Base-by-base conservation (phyloP, 1,284 basidiomycete genomes). In the Moniliophthora roreri region DNA sequence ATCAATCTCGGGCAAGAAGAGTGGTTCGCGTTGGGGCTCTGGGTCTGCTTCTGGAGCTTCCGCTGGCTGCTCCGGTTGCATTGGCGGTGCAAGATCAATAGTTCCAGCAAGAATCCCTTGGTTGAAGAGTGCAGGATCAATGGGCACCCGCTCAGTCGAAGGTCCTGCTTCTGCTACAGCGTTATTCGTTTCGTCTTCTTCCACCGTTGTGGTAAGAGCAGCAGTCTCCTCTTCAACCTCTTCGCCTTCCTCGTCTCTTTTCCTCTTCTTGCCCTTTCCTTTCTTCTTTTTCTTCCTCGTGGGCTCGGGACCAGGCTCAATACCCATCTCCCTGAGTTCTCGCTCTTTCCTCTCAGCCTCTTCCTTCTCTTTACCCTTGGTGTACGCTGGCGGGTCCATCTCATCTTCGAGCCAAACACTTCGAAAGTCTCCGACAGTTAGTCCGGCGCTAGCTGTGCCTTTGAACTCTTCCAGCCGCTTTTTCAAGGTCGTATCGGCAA, bases 391-490 rank as follows among this genome's bases (percentile, higher is more conserved):
- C 1, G 95, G 95, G 60, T 95, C 91, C 75, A 87, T 86, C 69
- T 92, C 89, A 54, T 95, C 92, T 62, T 95, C 91, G 55, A 96
- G 70, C 93, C 93, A 95, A 5, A 95, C 89, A 48, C 82, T 91
- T 50, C 95, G 79, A 66, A 98, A 99, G 69, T 99, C 94, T 20
- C 89, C 86, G 39, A 99, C 78, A 0, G 93, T 95, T 64, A 98
- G 75, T 44, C 81, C 79, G 5, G 92, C 94, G 63, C 89, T 93
- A 0, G 89, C 86, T 1, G 95, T 98, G 61, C 82, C 84, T 63
- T 89, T 91, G 75, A 99, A 99, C 73, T 99, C 97, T 21, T 95
- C 90, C n/a, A 99, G 75, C 15, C 97, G 84, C 70, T 96, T 96
- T 71, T 89, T 87, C 51, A 99, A 75, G 2, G 97, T 99, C 6